A percentile compares a stretch with the other conserved stretches of the same genome.
phyloP scores from a whole-genome alignment of 371 early-diverging fungal genomes.

The Smittium mucronatum region DNA sequence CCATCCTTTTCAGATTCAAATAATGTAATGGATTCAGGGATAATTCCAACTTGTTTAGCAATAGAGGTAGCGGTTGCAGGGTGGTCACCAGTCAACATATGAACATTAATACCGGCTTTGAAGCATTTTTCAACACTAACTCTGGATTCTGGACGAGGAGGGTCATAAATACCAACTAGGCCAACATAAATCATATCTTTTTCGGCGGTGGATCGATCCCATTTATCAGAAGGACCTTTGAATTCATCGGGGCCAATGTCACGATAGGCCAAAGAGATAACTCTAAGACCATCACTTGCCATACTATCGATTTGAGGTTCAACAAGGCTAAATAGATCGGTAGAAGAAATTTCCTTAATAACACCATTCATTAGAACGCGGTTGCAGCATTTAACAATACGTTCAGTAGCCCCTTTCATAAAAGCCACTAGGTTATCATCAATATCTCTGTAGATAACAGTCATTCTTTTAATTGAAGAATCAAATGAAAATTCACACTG shows the following conservation, averaged over 20 bases:
- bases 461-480: slow-evolving; percentile 84
- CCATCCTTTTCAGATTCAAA: slow-evolving; percentile 1
- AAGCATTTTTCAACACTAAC: slow-evolving; percentile 74
- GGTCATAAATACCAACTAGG: slow-evolving; percentile 86
- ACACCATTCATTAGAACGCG: slow-evolving; percentile 36
- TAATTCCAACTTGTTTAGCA: slow-evolving; percentile 78
- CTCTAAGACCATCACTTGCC: slow-evolving; percentile 60
- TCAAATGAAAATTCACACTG: slow-evolving; percentile 72
- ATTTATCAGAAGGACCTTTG: slow-evolving; percentile 30
- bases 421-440: slow-evolving; percentile 25
- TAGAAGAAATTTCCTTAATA: slow-evolving; percentile 30
- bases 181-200: slow-evolving; percentile 69
- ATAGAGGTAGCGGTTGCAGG: slow-evolving; percentile 86
- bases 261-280: slow-evolving; percentile 49
- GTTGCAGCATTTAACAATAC: slow-evolving; percentile 47
- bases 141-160: slow-evolving; percentile 65
- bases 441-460: slow-evolving; percentile 52
- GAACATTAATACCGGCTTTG: slow-evolving; percentile 81
- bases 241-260: slow-evolving; percentile 21
- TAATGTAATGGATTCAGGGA: slow-evolving; percentile 32
- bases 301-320: slow-evolving; percentile 44
- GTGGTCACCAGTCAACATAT: slow-evolving; percentile 94
- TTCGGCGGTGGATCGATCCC: slow-evolving; percentile 50
- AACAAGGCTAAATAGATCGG: slow-evolving; percentile 38
- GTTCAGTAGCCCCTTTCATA: slow-evolving; percentile 65